phyloP scores from a whole-genome alignment of 2,329 filamentous ascomycete species.

The Meredithiella fracta region DNA sequence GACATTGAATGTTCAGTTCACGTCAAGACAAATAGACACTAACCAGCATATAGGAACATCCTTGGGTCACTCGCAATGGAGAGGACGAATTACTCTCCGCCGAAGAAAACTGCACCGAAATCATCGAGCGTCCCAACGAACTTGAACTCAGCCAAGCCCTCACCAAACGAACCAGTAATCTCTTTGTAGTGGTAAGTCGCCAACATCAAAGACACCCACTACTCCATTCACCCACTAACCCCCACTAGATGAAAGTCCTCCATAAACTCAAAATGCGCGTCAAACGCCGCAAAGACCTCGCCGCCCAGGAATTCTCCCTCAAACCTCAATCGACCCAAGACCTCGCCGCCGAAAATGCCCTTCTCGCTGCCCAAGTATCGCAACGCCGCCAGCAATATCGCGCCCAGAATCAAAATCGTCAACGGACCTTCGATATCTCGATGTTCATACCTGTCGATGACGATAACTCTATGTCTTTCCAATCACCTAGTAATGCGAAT shows the following conservation, averaged over 20 bases:
- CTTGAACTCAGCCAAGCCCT: conserved; percentile 83
- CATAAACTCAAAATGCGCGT: conserved; percentile 64
- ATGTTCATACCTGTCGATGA: neutral
- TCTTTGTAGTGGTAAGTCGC: conserved; percentile 59
- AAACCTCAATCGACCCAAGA: conserved; percentile 11
- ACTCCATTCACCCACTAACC: neutral
- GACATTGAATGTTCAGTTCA: too few relatives aligned
- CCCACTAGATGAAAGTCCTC: conserved; percentile 65
- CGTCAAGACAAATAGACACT: too few relatives aligned
- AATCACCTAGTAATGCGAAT: neutral
- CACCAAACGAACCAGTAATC: conserved; percentile 71
- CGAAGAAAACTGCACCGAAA: conserved; percentile 70
- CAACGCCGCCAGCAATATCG: conserved; percentile 7
- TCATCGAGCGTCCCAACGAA: conserved; percentile 71
- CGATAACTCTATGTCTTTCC: too few relatives aligned
- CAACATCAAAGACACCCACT: neutral
- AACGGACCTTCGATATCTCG: conserved; percentile 21
- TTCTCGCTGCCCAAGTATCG: conserved; percentile 7
- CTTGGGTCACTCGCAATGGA: conserved; percentile 78
- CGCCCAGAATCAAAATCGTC: neutral
- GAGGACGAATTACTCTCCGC: conserved; percentile 60
- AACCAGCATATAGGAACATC: conserved; percentile 79
- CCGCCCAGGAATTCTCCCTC: neutral
- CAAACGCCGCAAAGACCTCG: conserved; percentile 23
- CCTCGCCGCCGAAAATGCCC: conserved; percentile 8